Conservation (phyloP, 1,284 basidiomycete species). For the Naganishia albida region DNA sequence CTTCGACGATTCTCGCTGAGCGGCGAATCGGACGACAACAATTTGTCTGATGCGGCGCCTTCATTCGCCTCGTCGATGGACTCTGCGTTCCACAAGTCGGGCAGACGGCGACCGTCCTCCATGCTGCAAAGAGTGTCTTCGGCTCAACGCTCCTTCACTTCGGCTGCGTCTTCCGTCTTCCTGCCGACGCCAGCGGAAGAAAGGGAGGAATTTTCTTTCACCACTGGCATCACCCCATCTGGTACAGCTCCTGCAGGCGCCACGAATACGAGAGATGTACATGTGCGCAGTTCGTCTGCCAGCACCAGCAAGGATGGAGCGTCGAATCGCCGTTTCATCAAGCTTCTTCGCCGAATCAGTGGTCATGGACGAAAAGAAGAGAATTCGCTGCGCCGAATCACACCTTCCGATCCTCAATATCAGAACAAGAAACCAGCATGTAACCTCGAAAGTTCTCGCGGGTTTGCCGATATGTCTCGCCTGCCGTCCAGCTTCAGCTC, state of each 20-base stretch:
- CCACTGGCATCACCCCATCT: neutral
- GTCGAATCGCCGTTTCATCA: slow-evolving; percentile 18
- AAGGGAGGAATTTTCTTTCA: slow-evolving; percentile 19
- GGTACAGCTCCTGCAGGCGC: neutral
- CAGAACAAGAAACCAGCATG: neutral
- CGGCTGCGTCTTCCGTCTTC: slow-evolving; percentile 12
- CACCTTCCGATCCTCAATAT: neutral
- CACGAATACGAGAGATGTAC: neutral
- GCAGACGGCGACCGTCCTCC: slow-evolving; percentile 3
- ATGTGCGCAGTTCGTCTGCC: slow-evolving; percentile 4
- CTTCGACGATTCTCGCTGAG: slow-evolving; percentile 23
- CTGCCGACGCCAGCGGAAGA: slow-evolving; percentile 20
- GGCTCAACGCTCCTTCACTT: slow-evolving; percentile 21
- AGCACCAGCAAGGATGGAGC: slow-evolving; percentile 18
- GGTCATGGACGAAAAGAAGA: slow-evolving; percentile 8
- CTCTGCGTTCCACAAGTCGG: slow-evolving; percentile 3
- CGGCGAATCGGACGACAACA: slow-evolving; percentile 26
- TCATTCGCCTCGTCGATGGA: slow-evolving; percentile 16
- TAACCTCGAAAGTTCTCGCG: no score
- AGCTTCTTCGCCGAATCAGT: slow-evolving; percentile 15
- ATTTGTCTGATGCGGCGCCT: slow-evolving; percentile 16
- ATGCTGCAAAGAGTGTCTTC: slow-evolving; percentile 13
- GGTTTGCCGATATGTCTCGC: slow-evolving; percentile 7
- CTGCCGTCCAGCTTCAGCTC: slow-evolving; percentile 19
- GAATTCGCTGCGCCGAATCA: neutral